A percentile compares a stretch with the other conserved stretches of the same genome.
These are phyloP conservation scores for Centrapalus pauciflorus DNA, from an alignment of 129 eudicot genomes.

Conservation along the genomic window DNA sequence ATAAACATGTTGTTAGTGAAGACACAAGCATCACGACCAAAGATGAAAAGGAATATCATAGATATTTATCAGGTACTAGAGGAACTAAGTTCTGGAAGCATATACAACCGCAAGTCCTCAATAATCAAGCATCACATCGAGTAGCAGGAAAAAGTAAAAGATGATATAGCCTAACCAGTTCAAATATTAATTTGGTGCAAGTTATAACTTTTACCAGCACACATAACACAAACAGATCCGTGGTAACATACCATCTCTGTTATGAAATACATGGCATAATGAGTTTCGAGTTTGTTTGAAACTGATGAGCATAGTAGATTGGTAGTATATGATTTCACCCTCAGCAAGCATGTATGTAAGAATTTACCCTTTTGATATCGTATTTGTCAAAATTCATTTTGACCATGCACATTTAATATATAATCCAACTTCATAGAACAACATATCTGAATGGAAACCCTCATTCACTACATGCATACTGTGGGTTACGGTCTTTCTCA, in stretches of 20 bases:
- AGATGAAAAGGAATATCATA: neutral
- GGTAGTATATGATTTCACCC: no score
- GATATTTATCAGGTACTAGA: neutral
- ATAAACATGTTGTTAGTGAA: constrained; percentile 8
- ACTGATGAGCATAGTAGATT: no score
- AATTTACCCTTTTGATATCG: neutral
- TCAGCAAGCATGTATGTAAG: neutral
- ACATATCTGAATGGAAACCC: neutral
- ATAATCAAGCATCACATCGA: neutral
- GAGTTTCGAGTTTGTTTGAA: neutral
- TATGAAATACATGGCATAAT: neutral
- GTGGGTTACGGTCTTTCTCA: neutral
- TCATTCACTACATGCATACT: neutral
- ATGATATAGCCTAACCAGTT: neutral
- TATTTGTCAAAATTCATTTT: neutral
- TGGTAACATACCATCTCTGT: neutral
- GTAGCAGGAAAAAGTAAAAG: neutral
- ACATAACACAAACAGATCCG: neutral
- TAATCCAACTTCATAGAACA: neutral
- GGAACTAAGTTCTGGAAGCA: neutral
- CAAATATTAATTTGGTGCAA: no score
- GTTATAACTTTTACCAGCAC: neutral
- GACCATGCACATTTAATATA: neutral
- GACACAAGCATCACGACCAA: neutral
- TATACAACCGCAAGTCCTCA: neutral